Base-by-base conservation (phyloP, 345 rosid species). In the Arabidopsis suecica region DNA sequence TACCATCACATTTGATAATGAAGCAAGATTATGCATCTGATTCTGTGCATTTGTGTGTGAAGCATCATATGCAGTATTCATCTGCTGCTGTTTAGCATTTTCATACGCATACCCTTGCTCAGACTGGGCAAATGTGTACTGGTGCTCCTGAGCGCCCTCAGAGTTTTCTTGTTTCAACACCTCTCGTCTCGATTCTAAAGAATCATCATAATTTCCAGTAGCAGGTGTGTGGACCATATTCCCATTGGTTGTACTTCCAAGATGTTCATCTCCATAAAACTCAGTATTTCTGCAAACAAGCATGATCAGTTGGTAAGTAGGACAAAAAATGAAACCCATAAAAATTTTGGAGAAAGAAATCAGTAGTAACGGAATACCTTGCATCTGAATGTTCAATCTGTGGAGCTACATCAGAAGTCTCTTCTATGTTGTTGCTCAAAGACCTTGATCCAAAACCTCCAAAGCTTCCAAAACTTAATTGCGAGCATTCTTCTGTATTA, bases 391-490 rank as follows among this genome's bases (percentile, higher is more conserved):
- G 89, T 51, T 79, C 83, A 20, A 82, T 77, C 61, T 87, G 76
- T 65, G 82, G 74, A 61, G 81, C 72, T 44, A 73, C 74, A 81
- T 84, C 96, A 77, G 90, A 59, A 70, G 80, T 55, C 74, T 89
- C 90, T 42, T 86, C 93, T 82, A 88, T 53, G 81, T 80, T 82
- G 83, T 74, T 80, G 79, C 87, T 86, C 69, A 84, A 49, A 37
- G 86, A 77, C 81, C 75, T 83, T 57, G 94, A 78, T 61, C 84
- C 83, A 80, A 82, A 84, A 63, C 84, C 76, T 81, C 92, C 97
- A 83, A 95, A 95, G 72, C 97, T 95, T 57, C 99, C 99, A 75
- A 95, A 95, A 80, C 97, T 93, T 86, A 95, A 84, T 81, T 90
- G 98, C 0, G 91, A 85, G 84, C 98, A 92, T 41, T 89, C 97